These are phyloP conservation scores for Trametes cubensis DNA, from an alignment of 768 basidiomycete species.

Conservation along the genomic window DNA sequence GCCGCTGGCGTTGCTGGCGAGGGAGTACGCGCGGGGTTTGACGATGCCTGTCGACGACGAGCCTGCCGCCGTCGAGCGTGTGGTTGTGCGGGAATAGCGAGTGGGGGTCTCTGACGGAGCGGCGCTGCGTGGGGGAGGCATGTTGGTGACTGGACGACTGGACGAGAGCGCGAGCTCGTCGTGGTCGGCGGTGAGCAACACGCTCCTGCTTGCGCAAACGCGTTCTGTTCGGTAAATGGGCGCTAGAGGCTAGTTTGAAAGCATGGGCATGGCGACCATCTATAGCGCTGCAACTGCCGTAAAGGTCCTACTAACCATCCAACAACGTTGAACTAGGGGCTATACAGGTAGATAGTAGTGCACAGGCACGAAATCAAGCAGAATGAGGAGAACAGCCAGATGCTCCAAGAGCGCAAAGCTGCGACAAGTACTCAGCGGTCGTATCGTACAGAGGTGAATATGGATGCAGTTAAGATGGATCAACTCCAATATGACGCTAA, in stretches of 20 bases:
- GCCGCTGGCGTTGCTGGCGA: conserved; percentile 48
- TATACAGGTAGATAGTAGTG: too few relatives aligned
- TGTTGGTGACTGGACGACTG: conserved; percentile 8
- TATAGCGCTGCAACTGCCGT: too few relatives aligned
- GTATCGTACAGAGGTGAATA: too few relatives aligned
- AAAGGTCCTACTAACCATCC: too few relatives aligned
- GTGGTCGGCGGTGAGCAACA: conserved; percentile 23
- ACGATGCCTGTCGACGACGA: conserved; percentile 38
- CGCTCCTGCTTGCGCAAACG: background rate
- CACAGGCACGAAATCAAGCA: too few relatives aligned
- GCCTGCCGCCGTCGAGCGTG: conserved; percentile 47
- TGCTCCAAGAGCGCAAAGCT: too few relatives aligned
- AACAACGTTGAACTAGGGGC: too few relatives aligned
- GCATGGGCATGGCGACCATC: too few relatives aligned
- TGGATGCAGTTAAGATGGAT: too few relatives aligned
- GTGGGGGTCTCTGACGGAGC: conserved; percentile 57
- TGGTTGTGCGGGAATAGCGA: conserved; percentile 50
- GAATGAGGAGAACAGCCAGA: too few relatives aligned
- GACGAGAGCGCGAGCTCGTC: conserved; percentile 22
- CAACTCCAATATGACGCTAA: too few relatives aligned
- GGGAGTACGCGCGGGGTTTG: conserved; percentile 56
- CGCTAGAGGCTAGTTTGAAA: conserved; percentile 5
- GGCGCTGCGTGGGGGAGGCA: conserved; percentile 26
- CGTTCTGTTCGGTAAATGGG: conserved; percentile 18
- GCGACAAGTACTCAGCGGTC: too few relatives aligned